Evolutionary conservation across 2,329 filamentous ascomycete species (phyloP).

Genomic region (Pseudogymnoascus sp.): DNA sequence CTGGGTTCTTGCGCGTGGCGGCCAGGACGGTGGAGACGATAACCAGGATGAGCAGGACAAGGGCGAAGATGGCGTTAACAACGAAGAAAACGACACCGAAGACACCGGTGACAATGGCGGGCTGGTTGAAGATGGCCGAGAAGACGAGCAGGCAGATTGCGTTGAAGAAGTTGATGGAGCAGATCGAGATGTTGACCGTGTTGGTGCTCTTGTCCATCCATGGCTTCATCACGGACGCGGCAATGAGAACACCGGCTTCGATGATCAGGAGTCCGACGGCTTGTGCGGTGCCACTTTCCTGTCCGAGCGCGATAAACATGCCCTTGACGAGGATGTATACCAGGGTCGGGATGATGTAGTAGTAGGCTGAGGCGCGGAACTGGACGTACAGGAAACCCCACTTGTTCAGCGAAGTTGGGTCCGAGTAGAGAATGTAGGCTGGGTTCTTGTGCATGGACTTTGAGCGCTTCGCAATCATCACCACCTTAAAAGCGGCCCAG

Average conservation of each 20-base stretch:
- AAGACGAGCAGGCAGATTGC: constrained; percentile 85
- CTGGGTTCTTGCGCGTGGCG: constrained; percentile 86
- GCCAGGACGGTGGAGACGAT: constrained; percentile 71
- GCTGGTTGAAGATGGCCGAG: constrained; percentile 78
- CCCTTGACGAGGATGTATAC: constrained; percentile 78
- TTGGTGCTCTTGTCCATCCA: constrained; percentile 99
- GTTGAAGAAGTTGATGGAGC: constrained; percentile 84
- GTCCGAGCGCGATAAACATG: constrained; percentile 79
- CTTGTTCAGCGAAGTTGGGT: constrained; percentile 89
- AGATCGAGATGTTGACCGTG: constrained; percentile 90
- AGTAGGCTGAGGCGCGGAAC: constrained; percentile 92
- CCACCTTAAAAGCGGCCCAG: constrained; percentile 87
- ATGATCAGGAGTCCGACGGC: constrained; percentile 77
- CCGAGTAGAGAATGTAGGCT: constrained; percentile 93
- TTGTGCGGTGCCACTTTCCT: constrained; percentile 64
- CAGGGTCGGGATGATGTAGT: constrained; percentile 79
- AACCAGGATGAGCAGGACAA: constrained; percentile 77
- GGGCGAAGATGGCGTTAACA: constrained; percentile 74
- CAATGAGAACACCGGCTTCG: constrained; percentile 72
- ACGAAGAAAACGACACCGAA: constrained; percentile 88
- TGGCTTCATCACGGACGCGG: constrained; percentile 71
- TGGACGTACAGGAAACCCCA: constrained; percentile 98
- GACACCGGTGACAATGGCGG: constrained; percentile 74
- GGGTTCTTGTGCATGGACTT: constrained; percentile 91
- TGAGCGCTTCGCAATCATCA: constrained; percentile 80